Conservation (phyloP, 192 early-diverging fungal genomes). For the Backusella tuberculispora region DNA sequence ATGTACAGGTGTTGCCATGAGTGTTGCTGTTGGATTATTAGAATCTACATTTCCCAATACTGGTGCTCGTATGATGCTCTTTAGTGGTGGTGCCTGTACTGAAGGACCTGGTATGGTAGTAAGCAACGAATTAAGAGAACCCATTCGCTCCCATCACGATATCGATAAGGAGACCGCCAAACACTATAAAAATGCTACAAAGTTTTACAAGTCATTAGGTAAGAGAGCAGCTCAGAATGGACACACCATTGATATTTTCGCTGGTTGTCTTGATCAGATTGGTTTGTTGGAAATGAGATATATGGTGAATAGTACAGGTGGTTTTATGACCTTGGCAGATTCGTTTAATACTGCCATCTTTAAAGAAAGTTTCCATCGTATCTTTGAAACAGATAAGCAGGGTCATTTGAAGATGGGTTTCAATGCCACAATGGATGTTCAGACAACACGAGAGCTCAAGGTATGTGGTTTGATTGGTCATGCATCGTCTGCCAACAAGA, state of each 20-base stretch:
- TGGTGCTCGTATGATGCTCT: conserved; percentile 92
- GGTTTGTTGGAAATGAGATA: conserved; percentile 97
- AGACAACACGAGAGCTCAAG: conserved; percentile 94
- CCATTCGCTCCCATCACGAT: conserved; percentile 97
- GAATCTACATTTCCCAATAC: conserved; percentile 93
- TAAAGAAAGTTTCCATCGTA: conserved; percentile 95
- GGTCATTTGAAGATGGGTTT: conserved; percentile 95
- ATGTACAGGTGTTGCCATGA: conserved; percentile 94
- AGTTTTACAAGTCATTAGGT: conserved; percentile 93
- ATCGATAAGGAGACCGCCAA: conserved; percentile 94
- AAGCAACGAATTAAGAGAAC: conserved; percentile 87
- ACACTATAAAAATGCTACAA: conserved; percentile 91
- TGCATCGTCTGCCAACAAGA: conserved; percentile 89
- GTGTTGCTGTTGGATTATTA: conserved; percentile 89
- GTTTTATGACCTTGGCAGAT: conserved; percentile 93
- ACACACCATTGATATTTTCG: conserved; percentile 95
- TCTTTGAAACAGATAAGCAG: conserved; percentile 90
- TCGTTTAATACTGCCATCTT: conserved; percentile 95
- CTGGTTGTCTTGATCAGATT: conserved; percentile 97
- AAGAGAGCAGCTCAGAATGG: conserved; percentile 88
- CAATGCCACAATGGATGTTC: conserved; percentile 95
- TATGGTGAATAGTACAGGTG: conserved; percentile 87
- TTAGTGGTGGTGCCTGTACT: conserved; percentile 90
- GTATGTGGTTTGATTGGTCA: conserved; percentile 98
- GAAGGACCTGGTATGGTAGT: conserved; percentile 97